Percentiles rank a stretch among this genome's conserved stretches.
Evolutionary conservation across 139 green algal genomes (phyloP).

Genomic region (Chlorella ohadii): DNA sequence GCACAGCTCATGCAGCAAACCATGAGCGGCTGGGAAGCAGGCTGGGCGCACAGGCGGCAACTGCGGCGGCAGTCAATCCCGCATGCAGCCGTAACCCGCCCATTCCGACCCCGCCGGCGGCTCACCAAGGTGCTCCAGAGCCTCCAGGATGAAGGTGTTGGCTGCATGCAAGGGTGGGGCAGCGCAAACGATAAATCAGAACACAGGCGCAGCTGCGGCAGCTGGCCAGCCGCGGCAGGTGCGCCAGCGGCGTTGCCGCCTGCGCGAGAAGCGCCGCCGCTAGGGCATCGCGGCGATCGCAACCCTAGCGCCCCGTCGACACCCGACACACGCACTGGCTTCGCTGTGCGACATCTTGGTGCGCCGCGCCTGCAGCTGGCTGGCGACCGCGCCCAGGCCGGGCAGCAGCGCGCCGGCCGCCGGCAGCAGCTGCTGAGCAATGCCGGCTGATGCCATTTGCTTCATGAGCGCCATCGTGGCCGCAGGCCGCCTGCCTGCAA

Average conservation of each 20-base stretch:
- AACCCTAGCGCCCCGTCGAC: too few species aligned
- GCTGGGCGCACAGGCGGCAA: slow-evolving; percentile 8
- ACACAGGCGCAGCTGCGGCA: too few species aligned
- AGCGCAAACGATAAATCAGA: too few species aligned
- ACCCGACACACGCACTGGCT: slow-evolving; percentile 35
- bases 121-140: slow-evolving; percentile 8
- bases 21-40: too few species aligned
- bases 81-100: neutral
- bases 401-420: neutral
- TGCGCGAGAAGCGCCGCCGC: too few species aligned
- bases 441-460: neutral
- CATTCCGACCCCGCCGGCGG: too few species aligned
- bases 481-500: too few species aligned
- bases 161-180: slow-evolving; percentile 1
- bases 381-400: neutral
- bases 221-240: too few species aligned
- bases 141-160: slow-evolving; percentile 82
- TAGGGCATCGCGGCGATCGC: too few species aligned
- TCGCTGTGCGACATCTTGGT: slow-evolving; percentile 29
- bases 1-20: too few species aligned
- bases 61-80: neutral
- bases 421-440: slow-evolving; percentile 4
- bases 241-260: too few species aligned
- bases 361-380: neutral
- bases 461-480: neutral